Evolutionary conservation across 148 eudicot species (phyloP), one percentile per base, ranked within the genome.

Genomic region (Amaranthus hypochondriacus): DNA sequence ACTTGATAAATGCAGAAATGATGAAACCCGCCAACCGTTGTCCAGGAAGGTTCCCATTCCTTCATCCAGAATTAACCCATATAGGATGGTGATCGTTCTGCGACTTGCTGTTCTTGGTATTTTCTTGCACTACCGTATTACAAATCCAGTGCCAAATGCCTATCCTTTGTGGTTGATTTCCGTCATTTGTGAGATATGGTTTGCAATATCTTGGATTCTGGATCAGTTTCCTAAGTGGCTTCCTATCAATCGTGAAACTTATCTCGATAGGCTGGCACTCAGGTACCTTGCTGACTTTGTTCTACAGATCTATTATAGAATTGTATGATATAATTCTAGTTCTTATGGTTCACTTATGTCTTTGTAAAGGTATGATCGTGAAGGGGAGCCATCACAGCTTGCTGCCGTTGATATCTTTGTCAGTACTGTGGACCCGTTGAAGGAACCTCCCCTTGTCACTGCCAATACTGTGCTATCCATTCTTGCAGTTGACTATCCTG

Each of bases 1-100:
- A 42, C 61, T 52, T 48, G 6, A 14, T 55, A 18, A 73, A 59
- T 84, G 85, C 87, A 93, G 98, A 85, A 93, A 89, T 84, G 98
- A 93, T 79, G 98, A 93, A 76, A 89, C 96, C 51, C 89, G 98
- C 2, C 98, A 93, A 66, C 98, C 98, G 55, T 87, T 93, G 62
- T 90, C 98, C 9, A 93, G 98, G 81, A 93, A 93, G 83, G 94
- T 93, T 83, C 90, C 98, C 59, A 71, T 93, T 76, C 85, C 98
- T 65, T 93, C 98, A 60, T 90, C 96, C 54, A 89, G 84, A 82
- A 90, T 93, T 63, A 93, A 93, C 75, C 98, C 98, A 72, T 93
- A 93, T 78, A 85, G 98, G 80, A 87, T 93, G 96, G 94, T 93
- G 55, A 93, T 93, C 76, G 88, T 89, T 58, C 75, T 93, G 62